Evolutionary conservation across 1,139 yeast genomes (phyloP), one percentile per base, ranked within the genome.

Genomic region (Suhomyces maxii): DNA sequence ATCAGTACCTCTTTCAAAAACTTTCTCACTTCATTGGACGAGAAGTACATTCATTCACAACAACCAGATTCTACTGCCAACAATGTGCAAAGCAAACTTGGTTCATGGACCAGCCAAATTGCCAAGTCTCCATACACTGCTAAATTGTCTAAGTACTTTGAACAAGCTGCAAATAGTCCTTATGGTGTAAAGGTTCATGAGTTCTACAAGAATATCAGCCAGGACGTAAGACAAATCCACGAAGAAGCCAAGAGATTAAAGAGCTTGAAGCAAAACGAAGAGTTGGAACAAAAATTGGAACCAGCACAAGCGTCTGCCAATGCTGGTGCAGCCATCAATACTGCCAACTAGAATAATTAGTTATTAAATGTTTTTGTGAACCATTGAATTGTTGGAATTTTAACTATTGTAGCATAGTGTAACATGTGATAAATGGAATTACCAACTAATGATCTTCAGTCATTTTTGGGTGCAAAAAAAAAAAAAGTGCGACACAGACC

Each of bases 181-280:
- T 70, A 77, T 44, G 88, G 87, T 8, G 61, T 76, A 35, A 78
- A 70, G 59, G 67, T 83, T 38, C 81, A 79, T 51, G 61, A 65
- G 11, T 82, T 78, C 65, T 80, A 83, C 67, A 64, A 75, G 36
- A 75, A 64, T 35, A 73, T 82, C 38, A 80, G 79, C 11, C 71
- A 71, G 49, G 87, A 84, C 54, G 86, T 78, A 3, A 68, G 69
- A 42, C 83, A 81, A 47, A 88, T 86, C 42, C 91, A 87, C 64
- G 75, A 72, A 47, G 93, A 86, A 65, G 95, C 95, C 32, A 72
- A 76, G 55, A 75, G 93, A 58, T 73, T 86, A 60, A 86, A 86
- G 25, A 83, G 79, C 42, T 61, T 84, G 60, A 79, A 83, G 63
- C 73, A 76, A 57, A 64, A 63, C 41, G 52, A 62, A 42, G 44